Base-by-base conservation (phyloP, 1,284 basidiomycete species). In the Apiotrichum mycotoxinovorans region DNA sequence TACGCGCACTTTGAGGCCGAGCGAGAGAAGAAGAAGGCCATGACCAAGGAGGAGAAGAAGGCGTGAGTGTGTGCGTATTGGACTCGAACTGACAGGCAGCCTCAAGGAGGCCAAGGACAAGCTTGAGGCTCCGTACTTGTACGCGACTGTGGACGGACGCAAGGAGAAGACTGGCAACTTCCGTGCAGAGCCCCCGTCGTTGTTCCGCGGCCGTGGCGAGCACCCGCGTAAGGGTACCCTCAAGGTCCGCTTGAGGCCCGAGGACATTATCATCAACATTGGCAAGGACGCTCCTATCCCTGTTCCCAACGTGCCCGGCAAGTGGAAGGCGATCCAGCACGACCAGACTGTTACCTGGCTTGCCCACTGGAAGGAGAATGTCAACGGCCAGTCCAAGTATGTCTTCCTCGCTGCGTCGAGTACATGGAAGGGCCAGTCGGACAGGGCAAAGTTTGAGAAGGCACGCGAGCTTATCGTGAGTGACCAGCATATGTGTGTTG, bases 141-240 rank as follows among this genome's bases (percentile, higher is more conserved):
- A 83, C 37, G 98, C 95, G 75, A 69, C 87, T 17, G 85, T 99
- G 43, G 93, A 99, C 70, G 95, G 94, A 23, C 85, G 93, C 53
- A 94, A 93, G 78, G 96, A 99, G 80, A 97, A 96, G 76, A 86
- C 97, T 52, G 96, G 96, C 55, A 98, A 98, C 80, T 98, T 98
- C 81, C 85, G 93, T 65, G 87, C 98, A 50, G 96, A 99, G 82
- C 96, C 96, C 71, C 96, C 96, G 20, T 92, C 93, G 42, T 80
- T 98, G 43, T 99, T 98, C 80, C 83, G 95, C 76, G 96, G 96
- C 58, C 93, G 96, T 65, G 96, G 96, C 58, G 92, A 97, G 68
- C 96, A 99, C 78, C 96, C 96, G 1, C 94, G 90, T 82, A 98
- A 97, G 76, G 96, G 96, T 25, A 87, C 87, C 51, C 82, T 98